Conservation (phyloP, 129 eudicot species). For the Artemisia argyi region DNA sequence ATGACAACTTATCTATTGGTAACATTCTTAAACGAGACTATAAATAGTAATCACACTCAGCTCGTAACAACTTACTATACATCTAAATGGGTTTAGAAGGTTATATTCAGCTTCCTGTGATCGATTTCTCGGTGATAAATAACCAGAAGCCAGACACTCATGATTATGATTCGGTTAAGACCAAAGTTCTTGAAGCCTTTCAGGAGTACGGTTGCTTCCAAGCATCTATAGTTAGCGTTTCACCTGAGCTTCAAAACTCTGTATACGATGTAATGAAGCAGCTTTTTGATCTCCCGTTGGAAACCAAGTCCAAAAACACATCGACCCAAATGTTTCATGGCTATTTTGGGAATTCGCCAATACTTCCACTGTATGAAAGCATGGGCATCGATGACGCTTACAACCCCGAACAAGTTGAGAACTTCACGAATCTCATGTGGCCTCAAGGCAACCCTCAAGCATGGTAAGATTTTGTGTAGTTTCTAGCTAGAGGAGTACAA, state of each 20-base stretch:
- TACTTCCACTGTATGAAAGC: conserved; percentile 63
- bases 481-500: not conserved
- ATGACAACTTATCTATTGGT: not conserved
- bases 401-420: conserved; percentile 28
- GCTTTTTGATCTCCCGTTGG: conserved; percentile 61
- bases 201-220: conserved; percentile 71
- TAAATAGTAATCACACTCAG: not conserved
- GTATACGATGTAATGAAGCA: conserved; percentile 33
- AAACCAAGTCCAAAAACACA: conserved; percentile 46
- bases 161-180: conserved; percentile 42
- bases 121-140: conserved; percentile 41
- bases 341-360: conserved; percentile 54
- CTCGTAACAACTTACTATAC: not conserved
- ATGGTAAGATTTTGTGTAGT: conserved; percentile 26
- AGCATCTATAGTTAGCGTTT: conserved; percentile 46
- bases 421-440: conserved; percentile 51
- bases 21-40: not conserved
- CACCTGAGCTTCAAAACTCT: conserved; percentile 36
- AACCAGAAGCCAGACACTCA: conserved; percentile 34
- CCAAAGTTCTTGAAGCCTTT: conserved; percentile 51
- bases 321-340: conserved; percentile 56
- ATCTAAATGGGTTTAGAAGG: conserved; percentile 48
- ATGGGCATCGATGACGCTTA: conserved; percentile 52
- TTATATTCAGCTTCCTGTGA: conserved; percentile 51
- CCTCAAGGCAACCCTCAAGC: conserved; percentile 55